Percentiles rank a stretch among this genome's conserved stretches.
Conservation (phyloP, 805 yeast species). For the Diddensiella caesifluorescens region DNA sequence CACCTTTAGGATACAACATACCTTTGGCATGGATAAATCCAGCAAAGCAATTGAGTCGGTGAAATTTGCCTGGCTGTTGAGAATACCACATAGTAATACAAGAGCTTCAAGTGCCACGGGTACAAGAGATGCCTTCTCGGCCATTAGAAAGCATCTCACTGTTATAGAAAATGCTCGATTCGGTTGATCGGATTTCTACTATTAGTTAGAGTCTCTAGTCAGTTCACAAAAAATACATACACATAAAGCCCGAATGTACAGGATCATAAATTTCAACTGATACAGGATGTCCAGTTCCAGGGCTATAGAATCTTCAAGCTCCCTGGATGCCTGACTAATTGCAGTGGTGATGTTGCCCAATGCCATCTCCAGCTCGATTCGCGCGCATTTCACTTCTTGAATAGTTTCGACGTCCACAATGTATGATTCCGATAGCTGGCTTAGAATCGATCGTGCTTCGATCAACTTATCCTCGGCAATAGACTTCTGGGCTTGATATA, state of each 20-base stretch:
- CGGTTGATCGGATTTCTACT: conserved; percentile 32
- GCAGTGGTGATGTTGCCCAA: conserved; percentile 13
- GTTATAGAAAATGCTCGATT: conserved; percentile 47
- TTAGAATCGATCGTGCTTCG: conserved; percentile 9
- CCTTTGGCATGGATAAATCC: conserved; percentile 40
- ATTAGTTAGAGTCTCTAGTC: conserved; percentile 42
- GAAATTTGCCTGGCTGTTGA: conserved; percentile 38
- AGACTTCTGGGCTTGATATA: conserved; percentile 11
- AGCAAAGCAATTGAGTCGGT: conserved; percentile 43
- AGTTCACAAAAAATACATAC: conserved; percentile 14
- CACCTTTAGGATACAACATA: conserved; percentile 20
- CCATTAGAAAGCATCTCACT: conserved; percentile 44
- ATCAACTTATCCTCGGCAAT: conserved; percentile 11
- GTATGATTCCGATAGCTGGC: conserved; percentile 6
- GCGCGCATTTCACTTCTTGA: conserved; percentile 20
- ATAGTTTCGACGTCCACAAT: conserved; percentile 4
- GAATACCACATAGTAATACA: conserved; percentile 41
- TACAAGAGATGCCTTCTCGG: conserved; percentile 43
- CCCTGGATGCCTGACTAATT: conserved; percentile 38
- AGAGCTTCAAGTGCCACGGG: conserved; percentile 44
- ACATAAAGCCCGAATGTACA: conserved; percentile 43
- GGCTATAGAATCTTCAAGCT: conserved; percentile 41
- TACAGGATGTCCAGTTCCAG: conserved; percentile 47
- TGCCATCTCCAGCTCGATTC: conserved; percentile 22
- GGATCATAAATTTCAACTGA: conserved; percentile 42